Base-by-base conservation (phyloP, 1,284 basidiomycete species). In the Wallemia mellicola region DNA sequence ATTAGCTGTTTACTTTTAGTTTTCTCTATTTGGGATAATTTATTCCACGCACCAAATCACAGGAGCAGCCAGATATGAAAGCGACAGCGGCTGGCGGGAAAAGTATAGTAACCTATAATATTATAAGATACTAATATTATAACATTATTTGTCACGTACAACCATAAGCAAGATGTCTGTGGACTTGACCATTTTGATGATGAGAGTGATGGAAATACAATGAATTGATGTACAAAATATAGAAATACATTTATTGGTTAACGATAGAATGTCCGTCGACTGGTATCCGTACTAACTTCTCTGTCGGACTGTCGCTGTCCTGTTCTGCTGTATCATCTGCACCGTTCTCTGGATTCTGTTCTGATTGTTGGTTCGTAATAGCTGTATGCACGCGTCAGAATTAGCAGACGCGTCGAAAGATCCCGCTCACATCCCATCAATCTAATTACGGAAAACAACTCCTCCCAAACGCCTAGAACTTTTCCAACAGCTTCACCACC, bases 51-150 rank as follows among this genome's bases (percentile, higher is more conserved):
- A 48, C 38, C 38, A 48, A 48, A 48, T 64, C 64, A 38, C 64
- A 67, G 1, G 65, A 66, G 64, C 65, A 67, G 24, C 66, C 66
- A 2, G 66, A 64, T 60, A 65, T 58, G 60, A 67, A 64, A 1
- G 61, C 64, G n/a, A 64, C 66, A 14, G 64, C 64, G 2, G 64
- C 65, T 14, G 66, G 66, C 1, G 66, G 66, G 61, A 67, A 63
- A 56, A 66, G 59, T 57, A 65, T 58, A 14, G 66, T 64, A 60
- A 65, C 61, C 38, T 48, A 22, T 11, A n/a, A 22, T 5, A 22
- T 48, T 11, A 17, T 11, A 22, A 22, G 38, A n/a, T 7, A 3
- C 22, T 7, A 15, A 5, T 48, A 48, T 7, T 17, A 22, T 11
- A 22, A 7, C 28, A 48, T 7, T 17, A 11, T n/a, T 17, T 22